phyloP scores from a whole-genome alignment of 2,329 filamentous ascomycete species.

The Elsinoe fawcettii region DNA sequence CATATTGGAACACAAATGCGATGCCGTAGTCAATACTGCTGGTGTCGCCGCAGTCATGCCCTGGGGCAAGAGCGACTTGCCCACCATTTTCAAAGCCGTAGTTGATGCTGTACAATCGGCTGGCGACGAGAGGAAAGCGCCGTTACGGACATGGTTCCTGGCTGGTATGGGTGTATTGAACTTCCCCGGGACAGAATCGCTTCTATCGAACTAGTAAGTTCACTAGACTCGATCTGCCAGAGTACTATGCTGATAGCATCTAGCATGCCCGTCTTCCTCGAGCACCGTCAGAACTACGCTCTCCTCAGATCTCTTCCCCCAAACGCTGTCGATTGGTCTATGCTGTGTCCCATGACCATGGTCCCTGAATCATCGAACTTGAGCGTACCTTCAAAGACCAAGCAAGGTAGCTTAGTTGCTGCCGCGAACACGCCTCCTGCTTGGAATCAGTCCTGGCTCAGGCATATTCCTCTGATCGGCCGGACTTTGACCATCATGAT shows the following conservation, averaged over 20 bases:
- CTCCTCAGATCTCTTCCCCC: slow-evolving; percentile 27
- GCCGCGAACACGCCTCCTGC: slow-evolving; percentile 27
- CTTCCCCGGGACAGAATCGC: slow-evolving; percentile 30
- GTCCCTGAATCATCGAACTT: slow-evolving; percentile 27
- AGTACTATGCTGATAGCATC: slow-evolving; percentile 16
- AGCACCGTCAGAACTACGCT: slow-evolving; percentile 29
- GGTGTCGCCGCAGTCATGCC: slow-evolving; percentile 33
- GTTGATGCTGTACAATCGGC: slow-evolving; percentile 30
- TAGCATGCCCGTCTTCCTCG: slow-evolving; percentile 32
- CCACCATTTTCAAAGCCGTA: slow-evolving; percentile 33
- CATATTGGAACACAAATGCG: slow-evolving; percentile 32
- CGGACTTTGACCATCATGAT: slow-evolving; percentile 24
- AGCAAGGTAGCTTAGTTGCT: slow-evolving; percentile 24
- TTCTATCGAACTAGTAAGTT: slow-evolving; percentile 31
- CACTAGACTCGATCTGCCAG: not conserved
- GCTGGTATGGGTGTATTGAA: slow-evolving; percentile 31
- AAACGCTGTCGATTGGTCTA: slow-evolving; percentile 32
- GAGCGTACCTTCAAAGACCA: slow-evolving; percentile 25
- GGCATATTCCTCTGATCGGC: slow-evolving; percentile 30
- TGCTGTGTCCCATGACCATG: slow-evolving; percentile 35
- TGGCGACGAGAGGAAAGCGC: slow-evolving; percentile 27
- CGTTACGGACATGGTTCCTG: slow-evolving; percentile 35
- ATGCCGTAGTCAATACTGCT: slow-evolving; percentile 36
- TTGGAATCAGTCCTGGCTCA: slow-evolving; percentile 31
- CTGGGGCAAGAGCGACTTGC: slow-evolving; percentile 32